Evolutionary conservation across 2,329 filamentous ascomycete genomes (phyloP).

Genomic region (Colletotrichum orbiculare): DNA sequence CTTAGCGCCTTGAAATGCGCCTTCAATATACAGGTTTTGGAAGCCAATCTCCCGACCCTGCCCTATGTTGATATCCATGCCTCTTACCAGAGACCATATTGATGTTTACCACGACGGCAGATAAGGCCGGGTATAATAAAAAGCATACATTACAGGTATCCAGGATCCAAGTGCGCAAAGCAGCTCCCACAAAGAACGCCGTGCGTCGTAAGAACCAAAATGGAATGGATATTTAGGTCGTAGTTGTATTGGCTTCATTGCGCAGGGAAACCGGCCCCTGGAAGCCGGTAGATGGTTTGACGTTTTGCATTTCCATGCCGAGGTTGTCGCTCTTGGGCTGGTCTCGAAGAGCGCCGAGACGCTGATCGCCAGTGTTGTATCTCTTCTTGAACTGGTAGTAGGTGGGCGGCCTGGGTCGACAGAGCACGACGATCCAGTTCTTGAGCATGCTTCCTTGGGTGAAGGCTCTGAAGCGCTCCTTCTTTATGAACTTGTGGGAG

Average conservation of each 20-base stretch:
- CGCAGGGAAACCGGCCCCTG: constrained; percentile 64
- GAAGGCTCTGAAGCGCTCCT: constrained; percentile 91
- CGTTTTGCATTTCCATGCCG: constrained; percentile 79
- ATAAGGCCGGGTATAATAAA: constrained; percentile 35
- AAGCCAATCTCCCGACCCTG: too few species aligned
- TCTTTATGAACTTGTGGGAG: constrained; percentile 92
- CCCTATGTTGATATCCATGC: neutral
- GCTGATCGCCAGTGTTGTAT: constrained; percentile 85
- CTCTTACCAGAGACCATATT: neutral
- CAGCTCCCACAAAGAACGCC: constrained; percentile 32
- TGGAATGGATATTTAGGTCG: constrained; percentile 26
- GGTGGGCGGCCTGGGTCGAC: constrained; percentile 84
- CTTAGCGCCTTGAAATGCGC: too few species aligned
- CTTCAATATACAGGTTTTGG: too few species aligned
- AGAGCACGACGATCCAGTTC: constrained; percentile 86
- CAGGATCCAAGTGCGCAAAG: constrained; percentile 30
- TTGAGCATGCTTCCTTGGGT: constrained; percentile 78
- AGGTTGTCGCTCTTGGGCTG: constrained; percentile 59
- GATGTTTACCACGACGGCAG: constrained; percentile 12
- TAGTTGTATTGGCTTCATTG: constrained; percentile 41
- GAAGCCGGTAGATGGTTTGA: constrained; percentile 61
- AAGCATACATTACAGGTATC: constrained; percentile 39
- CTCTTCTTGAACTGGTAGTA: constrained; percentile 87
- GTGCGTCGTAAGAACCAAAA: constrained; percentile 10
- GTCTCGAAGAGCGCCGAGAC: constrained; percentile 68